phyloP scores from a whole-genome alignment of 2,329 filamentous ascomycete species.

The Cordyceps sp. region DNA sequence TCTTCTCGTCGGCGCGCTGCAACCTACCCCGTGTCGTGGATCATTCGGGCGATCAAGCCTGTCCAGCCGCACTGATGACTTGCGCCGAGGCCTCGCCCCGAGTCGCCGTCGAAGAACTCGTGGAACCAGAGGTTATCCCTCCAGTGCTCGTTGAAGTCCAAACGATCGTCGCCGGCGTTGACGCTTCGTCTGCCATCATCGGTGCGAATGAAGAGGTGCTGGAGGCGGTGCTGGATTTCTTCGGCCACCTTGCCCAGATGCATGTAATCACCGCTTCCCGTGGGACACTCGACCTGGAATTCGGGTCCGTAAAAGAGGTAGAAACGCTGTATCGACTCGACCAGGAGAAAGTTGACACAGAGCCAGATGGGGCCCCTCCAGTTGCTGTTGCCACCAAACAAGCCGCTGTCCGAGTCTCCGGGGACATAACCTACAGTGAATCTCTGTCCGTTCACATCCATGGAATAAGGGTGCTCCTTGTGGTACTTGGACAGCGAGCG shows the following conservation, averaged over 20 bases:
- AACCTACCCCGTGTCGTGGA: conserved; percentile 86
- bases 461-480: conserved; percentile 76
- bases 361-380: conserved; percentile 96
- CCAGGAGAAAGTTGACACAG: conserved; percentile 85
- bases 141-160: conserved; percentile 89
- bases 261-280: conserved; percentile 86
- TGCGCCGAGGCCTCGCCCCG: conserved; percentile 73
- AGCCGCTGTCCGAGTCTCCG: conserved; percentile 87
- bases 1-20: not conserved
- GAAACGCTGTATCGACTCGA: conserved; percentile 88
- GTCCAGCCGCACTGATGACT: conserved; percentile 97
- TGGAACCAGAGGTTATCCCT: conserved; percentile 78
- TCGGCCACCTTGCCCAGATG: conserved; percentile 89
- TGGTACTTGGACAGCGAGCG: conserved; percentile 85
- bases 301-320: conserved; percentile 88
- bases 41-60: conserved; percentile 87
- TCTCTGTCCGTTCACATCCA: conserved; percentile 85
- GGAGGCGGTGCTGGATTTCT: conserved; percentile 84
- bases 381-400: conserved; percentile 96
- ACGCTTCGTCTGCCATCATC: conserved; percentile 79
- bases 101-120: conserved; percentile 93
- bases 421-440: conserved; percentile 83
- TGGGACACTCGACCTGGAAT: conserved; percentile 84
- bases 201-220: conserved; percentile 74
- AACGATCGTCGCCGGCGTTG: conserved; percentile 67